Evolutionary conservation across 345 rosid species (phyloP).

Genomic region (Anacardium occidentale): DNA sequence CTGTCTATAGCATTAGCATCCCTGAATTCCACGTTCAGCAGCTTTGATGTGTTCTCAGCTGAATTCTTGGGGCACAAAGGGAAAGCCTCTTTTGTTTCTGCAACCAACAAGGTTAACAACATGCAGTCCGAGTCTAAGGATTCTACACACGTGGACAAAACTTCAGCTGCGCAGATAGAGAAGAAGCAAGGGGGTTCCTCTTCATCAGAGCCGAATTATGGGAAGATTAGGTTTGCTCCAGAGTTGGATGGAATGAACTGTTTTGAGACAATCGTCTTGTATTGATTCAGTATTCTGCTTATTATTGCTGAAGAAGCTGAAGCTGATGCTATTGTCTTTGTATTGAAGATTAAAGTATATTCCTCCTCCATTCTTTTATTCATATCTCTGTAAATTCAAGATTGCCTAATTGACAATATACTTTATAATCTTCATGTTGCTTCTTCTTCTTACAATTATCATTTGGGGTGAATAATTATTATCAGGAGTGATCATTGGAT

Average conservation of each 20-base stretch:
- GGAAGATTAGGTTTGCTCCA: conserved; percentile 44
- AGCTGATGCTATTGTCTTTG: no score
- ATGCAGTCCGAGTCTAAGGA: not conserved
- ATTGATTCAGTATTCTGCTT: not conserved
- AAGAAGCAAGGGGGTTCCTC: conserved; percentile 14
- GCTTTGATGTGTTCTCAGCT: conserved; percentile 58
- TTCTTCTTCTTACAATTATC: no score
- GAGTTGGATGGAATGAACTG: conserved; percentile 70
- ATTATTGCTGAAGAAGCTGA: no score
- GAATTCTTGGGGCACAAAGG: conserved; percentile 52
- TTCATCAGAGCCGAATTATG: not conserved
- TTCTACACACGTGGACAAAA: not conserved
- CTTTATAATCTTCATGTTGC: no score
- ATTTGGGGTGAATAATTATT: no score
- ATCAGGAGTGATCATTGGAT: no score
- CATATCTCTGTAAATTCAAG: no score
- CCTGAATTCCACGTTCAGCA: conserved; percentile 81
- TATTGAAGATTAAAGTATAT: no score
- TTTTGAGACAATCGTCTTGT: conserved; percentile 60
- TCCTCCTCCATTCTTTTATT: no score
- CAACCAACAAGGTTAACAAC: not conserved
- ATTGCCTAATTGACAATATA: no score
- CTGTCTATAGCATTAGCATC: not conserved
- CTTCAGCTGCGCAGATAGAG: conserved; percentile 10
- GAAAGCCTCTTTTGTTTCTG: conserved; percentile 26